Percentiles rank a stretch among this genome's conserved stretches.
phyloP scores from a whole-genome alignment of 345 rosid genomes.

The Camelina hispida region DNA sequence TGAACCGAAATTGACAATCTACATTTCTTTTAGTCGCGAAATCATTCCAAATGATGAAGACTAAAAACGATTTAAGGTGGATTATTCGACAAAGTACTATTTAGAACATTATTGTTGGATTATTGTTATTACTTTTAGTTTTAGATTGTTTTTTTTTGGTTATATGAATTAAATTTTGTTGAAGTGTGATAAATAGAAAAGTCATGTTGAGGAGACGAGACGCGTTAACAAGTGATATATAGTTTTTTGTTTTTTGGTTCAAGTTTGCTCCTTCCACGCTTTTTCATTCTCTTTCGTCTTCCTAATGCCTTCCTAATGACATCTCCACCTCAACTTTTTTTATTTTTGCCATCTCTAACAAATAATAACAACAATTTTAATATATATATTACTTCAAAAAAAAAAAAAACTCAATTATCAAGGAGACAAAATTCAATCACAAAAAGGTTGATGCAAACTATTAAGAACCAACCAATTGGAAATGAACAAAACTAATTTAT shows the following conservation, averaged over 20 bases:
- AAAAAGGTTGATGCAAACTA: neutral
- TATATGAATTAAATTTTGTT: neutral
- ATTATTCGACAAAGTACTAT: neutral
- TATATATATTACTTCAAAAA: slow-evolving; percentile 25
- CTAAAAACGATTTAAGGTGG: no score
- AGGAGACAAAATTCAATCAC: slow-evolving; percentile 17
- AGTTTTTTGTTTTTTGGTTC: slow-evolving; percentile 1
- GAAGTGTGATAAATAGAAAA: neutral
- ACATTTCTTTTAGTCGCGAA: neutral
- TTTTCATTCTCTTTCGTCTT: slow-evolving; percentile 34
- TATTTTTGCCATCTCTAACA: neutral
- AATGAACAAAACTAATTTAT: neutral
- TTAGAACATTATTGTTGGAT: neutral
- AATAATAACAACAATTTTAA: neutral
- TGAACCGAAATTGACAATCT: neutral
- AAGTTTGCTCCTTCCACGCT: slow-evolving; percentile 45
- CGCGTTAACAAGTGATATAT: slow-evolving; percentile 41
- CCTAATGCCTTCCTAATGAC: slow-evolving; percentile 17
- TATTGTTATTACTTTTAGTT: no score
- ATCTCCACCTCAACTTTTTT: slow-evolving; percentile 38
- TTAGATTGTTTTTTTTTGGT: no score
- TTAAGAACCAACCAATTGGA: neutral
- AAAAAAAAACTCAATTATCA: slow-evolving; percentile 15
- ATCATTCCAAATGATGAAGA: no score
- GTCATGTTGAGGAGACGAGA: slow-evolving; percentile 10